Percentiles rank a stretch among this genome's conserved stretches.
Evolutionary conservation across 805 yeast species (phyloP).

Genomic region (Torulaspora maleeae): DNA sequence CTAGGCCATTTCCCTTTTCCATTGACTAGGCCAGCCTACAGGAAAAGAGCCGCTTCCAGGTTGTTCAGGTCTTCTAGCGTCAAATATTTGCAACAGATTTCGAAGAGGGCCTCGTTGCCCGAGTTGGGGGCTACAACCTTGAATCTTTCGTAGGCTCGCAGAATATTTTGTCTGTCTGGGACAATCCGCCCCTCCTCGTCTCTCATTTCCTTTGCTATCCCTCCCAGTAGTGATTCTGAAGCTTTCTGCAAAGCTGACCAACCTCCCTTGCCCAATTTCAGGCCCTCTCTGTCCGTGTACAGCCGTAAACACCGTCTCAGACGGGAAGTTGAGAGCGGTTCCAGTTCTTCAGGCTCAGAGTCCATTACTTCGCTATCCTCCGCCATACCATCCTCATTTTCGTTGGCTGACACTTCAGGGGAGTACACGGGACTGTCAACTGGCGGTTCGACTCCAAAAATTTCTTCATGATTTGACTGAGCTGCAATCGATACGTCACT

Average conservation of each 20-base stretch:
- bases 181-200: constrained; percentile 10
- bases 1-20: too few relatives aligned
- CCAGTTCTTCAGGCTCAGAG: constrained; percentile 9
- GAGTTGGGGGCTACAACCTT: constrained; percentile 13
- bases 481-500: too few relatives aligned
- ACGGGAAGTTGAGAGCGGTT: constrained; percentile 7
- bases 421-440: too few relatives aligned
- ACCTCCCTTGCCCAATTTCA: constrained; percentile 9
- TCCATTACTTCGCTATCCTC: not conserved
- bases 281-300: constrained; percentile 6
- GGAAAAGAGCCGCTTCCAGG: constrained; percentile 24
- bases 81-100: constrained; percentile 25
- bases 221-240: constrained; percentile 9
- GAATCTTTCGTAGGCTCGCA: constrained; percentile 14
- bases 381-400: not conserved
- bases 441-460: too few relatives aligned
- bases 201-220: constrained; percentile 8
- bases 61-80: constrained; percentile 25
- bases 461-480: too few relatives aligned
- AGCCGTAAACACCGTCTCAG: constrained; percentile 7
- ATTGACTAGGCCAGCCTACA: not conserved
- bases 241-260: constrained; percentile 19
- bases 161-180: constrained; percentile 15
- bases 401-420: not conserved
- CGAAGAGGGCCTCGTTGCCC: constrained; percentile 25